These are phyloP conservation scores for Noccaea caerulescens DNA, from an alignment of 345 rosid species.

Conservation along the genomic window DNA sequence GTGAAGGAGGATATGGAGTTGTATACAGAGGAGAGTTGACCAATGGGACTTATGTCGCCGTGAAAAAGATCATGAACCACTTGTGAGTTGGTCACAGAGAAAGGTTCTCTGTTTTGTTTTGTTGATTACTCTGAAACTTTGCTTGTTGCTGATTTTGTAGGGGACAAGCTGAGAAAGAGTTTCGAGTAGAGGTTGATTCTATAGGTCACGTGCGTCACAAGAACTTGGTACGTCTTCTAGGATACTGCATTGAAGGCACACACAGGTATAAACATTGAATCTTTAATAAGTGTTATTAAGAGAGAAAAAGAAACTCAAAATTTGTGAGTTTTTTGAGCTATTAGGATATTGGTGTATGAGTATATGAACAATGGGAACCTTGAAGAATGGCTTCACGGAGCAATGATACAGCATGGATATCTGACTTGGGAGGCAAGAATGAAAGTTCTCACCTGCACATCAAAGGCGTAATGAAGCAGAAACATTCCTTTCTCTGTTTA, in stretches of 20 bases:
- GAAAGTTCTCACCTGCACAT: constrained; percentile 78
- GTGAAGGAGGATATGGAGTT: constrained; percentile 91
- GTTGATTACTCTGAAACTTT: constrained; percentile 2
- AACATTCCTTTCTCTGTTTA: not conserved
- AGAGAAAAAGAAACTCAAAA: constrained; percentile 45
- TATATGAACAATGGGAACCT: constrained; percentile 89
- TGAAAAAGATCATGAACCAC: constrained; percentile 87
- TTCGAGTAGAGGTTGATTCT: constrained; percentile 92
- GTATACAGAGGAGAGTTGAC: constrained; percentile 73
- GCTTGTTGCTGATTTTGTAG: constrained; percentile 46
- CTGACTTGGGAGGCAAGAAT: constrained; percentile 92
- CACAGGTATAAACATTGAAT: constrained; percentile 59
- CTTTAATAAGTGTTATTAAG: constrained; percentile 26
- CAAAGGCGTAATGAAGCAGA: constrained; percentile 71
- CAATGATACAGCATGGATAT: constrained; percentile 67
- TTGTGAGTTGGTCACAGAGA: constrained; percentile 56
- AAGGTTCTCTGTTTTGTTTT: constrained; percentile 7
- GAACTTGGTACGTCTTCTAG: constrained; percentile 90
- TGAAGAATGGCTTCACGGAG: constrained; percentile 93
- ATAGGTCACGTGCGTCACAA: constrained; percentile 96
- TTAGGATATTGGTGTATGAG: constrained; percentile 83
- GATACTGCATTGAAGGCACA: constrained; percentile 95
- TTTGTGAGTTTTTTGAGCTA: constrained; percentile 24
- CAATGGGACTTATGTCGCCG: constrained; percentile 84
- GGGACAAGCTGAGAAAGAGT: constrained; percentile 97